A percentile compares a stretch with the other conserved stretches of the same genome.
Evolutionary conservation across 2,329 filamentous ascomycete genomes (phyloP).

Genomic region (Capronia coronata): DNA sequence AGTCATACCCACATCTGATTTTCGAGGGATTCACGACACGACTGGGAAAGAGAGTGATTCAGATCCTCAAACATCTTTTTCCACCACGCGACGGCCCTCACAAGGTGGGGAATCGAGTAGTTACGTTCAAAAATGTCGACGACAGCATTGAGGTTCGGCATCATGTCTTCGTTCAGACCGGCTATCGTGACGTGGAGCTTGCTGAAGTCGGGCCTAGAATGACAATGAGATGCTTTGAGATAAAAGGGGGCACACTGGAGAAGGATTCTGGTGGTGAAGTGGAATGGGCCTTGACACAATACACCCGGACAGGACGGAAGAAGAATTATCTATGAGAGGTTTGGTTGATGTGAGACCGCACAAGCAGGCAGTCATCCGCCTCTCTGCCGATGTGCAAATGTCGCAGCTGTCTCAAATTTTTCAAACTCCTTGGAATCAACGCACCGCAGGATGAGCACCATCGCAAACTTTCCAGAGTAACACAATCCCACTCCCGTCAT

Average conservation of each 20-base stretch:
- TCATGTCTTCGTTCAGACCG: constrained; percentile 89
- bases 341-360: not conserved
- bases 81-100: constrained; percentile 75
- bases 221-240: constrained; percentile 96
- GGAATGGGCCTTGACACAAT: constrained; percentile 94
- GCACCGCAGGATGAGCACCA: too few species aligned
- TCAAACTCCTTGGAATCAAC: too few species aligned
- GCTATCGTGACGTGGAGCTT: constrained; percentile 80
- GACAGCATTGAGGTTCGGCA: constrained; percentile 83
- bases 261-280: constrained; percentile 80
- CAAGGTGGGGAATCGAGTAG: constrained; percentile 79
- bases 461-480: too few species aligned
- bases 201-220: constrained; percentile 88
- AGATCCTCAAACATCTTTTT: constrained; percentile 89
- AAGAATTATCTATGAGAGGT: constrained; percentile 74
- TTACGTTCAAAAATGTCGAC: constrained; percentile 91
- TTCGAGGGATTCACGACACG: constrained; percentile 87
- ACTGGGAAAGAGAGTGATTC: constrained; percentile 74
- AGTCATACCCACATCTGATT: constrained; percentile 88
- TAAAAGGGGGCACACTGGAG: constrained; percentile 81
- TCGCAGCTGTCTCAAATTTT: too few species aligned
- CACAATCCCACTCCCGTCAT: too few species aligned
- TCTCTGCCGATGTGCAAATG: too few species aligned
- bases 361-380: too few species aligned
- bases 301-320: constrained; percentile 86